phyloP scores from a whole-genome alignment of 495 filamentous ascomycete species.

The Penicillium pancosmium region DNA sequence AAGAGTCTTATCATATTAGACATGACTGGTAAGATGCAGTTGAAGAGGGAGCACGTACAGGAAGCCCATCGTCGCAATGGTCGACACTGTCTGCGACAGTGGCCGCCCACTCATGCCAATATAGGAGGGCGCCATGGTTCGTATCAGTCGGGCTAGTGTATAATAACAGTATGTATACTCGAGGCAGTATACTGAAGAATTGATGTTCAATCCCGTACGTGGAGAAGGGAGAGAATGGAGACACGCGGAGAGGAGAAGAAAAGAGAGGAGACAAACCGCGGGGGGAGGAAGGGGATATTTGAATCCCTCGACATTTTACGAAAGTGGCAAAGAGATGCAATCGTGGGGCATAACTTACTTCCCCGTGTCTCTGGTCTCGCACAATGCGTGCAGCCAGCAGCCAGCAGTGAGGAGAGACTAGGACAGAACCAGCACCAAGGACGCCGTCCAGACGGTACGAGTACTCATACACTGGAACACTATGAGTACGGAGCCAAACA shows the following conservation, averaged over 20 bases:
- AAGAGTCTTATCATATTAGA: constrained; percentile 20
- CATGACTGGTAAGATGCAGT: neutral
- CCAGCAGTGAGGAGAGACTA: neutral
- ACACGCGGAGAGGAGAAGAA: constrained; percentile 16
- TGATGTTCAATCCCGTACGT: constrained; percentile 5
- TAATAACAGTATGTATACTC: neutral
- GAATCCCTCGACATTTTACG: constrained; percentile 18
- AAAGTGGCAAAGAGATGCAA: constrained; percentile 30
- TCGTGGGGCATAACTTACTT: constrained; percentile 21
- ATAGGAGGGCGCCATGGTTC: constrained; percentile 46
- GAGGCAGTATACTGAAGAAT: neutral
- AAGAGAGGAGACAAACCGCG: constrained; percentile 12
- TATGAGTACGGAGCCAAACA: neutral
- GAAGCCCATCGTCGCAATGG: constrained; percentile 73
- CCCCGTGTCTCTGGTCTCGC: constrained; percentile 20
- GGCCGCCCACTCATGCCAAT: constrained; percentile 66
- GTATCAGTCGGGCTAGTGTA: neutral
- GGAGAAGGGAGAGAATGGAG: constrained; percentile 9
- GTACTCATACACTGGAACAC: neutral
- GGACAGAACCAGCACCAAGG: neutral
- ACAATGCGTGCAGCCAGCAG: neutral
- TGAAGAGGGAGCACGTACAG: constrained; percentile 29
- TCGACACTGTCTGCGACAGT: constrained; percentile 65
- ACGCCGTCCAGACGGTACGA: neutral
- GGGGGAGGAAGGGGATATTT: constrained; percentile 28